These are phyloP conservation scores for Voacanga thouarsii DNA, from an alignment of 257 asterid genomes.

Conservation along the genomic window DNA sequence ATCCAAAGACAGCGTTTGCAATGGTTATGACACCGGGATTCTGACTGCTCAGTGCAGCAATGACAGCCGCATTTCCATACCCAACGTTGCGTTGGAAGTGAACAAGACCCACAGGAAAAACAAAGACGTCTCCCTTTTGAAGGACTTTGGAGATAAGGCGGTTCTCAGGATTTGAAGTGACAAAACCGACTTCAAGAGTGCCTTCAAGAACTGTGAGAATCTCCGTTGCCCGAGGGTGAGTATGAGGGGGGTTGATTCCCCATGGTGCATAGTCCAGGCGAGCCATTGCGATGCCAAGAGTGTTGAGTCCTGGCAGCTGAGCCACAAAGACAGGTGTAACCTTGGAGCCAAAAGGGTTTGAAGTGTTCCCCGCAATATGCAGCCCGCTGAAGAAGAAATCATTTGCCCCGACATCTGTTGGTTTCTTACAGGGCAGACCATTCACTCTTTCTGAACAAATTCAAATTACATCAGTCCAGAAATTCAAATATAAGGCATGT, in stretches of 20 bases:
- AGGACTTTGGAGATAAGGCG: background rate
- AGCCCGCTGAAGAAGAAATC: conserved; percentile 3
- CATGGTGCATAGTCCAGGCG: background rate
- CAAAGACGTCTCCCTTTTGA: background rate
- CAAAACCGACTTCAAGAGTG: background rate
- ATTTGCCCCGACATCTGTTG: background rate
- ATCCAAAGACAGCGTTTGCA: background rate
- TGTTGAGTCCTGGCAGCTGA: background rate
- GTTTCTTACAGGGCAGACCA: background rate
- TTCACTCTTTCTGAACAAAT: background rate
- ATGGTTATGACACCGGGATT: background rate
- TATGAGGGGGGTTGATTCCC: conserved; percentile 8
- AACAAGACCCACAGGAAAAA: background rate
- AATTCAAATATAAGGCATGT: no score
- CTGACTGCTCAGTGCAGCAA: conserved; percentile 5
- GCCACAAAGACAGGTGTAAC: background rate
- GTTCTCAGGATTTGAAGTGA: background rate
- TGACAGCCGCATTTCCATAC: background rate
- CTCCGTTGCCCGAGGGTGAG: conserved; percentile 4
- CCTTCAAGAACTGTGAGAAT: background rate
- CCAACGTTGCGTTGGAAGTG: conserved; percentile 1
- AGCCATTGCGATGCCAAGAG: background rate
- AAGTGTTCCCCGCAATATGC: background rate
- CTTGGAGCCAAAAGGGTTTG: background rate
- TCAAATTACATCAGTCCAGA: background rate